Evolutionary conservation across 768 basidiomycete genomes (phyloP).

Genomic region (Hypholoma sublateritium): DNA sequence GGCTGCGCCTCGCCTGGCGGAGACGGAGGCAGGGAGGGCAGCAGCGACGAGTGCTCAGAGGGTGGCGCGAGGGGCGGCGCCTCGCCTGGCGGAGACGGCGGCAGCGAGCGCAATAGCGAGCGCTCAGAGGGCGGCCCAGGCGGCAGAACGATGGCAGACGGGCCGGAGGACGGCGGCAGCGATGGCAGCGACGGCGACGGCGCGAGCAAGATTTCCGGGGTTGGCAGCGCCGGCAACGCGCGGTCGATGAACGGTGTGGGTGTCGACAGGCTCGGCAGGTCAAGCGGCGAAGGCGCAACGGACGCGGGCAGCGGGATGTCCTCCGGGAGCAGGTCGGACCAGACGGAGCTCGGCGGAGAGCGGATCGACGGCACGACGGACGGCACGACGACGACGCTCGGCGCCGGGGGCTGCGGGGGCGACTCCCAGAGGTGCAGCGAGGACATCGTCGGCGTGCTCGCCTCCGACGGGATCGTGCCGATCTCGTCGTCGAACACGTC

Average conservation of each 20-base stretch:
- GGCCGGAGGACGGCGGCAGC: slow-evolving; percentile 26
- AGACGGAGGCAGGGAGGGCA: background rate
- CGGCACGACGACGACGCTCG: slow-evolving; percentile 23
- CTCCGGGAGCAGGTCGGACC: slow-evolving; percentile 26
- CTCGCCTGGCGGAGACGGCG: too few species aligned
- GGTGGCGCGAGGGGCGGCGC: too few species aligned
- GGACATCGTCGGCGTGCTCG: slow-evolving; percentile 40
- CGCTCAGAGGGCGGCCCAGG: slow-evolving; percentile 12
- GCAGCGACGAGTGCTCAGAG: background rate
- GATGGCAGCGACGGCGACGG: slow-evolving; percentile 26
- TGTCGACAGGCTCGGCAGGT: background rate
- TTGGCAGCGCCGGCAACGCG: background rate
- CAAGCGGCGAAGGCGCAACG: background rate
- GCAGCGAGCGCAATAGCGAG: too few species aligned
- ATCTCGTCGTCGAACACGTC: slow-evolving; percentile 37
- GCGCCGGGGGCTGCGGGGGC: background rate
- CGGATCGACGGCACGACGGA: slow-evolving; percentile 29
- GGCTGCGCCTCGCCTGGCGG: background rate
- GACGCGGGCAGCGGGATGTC: slow-evolving; percentile 45
- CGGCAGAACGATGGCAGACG: slow-evolving; percentile 2
- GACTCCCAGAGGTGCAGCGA: slow-evolving; percentile 29
- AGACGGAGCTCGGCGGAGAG: slow-evolving; percentile 23
- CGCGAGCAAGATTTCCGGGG: background rate
- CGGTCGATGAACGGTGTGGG: background rate
- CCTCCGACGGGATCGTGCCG: slow-evolving; percentile 41